Conservation (phyloP, 768 basidiomycete species). For the Mycena alexandri region DNA sequence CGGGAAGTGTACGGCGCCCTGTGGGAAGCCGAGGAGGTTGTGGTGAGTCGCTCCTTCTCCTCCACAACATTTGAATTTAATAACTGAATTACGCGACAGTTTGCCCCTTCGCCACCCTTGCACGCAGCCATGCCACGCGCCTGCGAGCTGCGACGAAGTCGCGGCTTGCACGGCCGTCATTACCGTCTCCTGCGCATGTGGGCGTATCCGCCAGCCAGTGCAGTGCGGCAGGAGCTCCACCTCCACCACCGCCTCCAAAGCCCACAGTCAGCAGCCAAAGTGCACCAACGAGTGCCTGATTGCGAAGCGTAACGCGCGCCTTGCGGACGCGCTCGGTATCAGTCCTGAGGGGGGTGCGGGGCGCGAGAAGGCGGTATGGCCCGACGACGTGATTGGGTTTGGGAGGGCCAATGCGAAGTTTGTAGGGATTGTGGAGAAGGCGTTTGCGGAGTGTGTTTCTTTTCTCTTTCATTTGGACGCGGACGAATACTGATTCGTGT, state of each 20-base stretch:
- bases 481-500: constrained; percentile 3
- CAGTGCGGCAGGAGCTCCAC: constrained; percentile 74
- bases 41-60: constrained; percentile 63
- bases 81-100: constrained; percentile 48
- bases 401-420: constrained; percentile 76
- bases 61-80: no score
- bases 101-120: constrained; percentile 82
- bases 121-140: constrained; percentile 84
- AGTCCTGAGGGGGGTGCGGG: constrained; percentile 60
- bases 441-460: constrained; percentile 80
- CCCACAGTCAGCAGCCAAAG: constrained; percentile 60
- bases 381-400: constrained; percentile 71
- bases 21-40: constrained; percentile 88
- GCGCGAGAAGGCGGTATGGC: constrained; percentile 60
- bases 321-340: constrained; percentile 95
- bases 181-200: constrained; percentile 84
- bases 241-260: constrained; percentile 55
- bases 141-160: constrained; percentile 37
- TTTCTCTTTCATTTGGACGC: constrained; percentile 33
- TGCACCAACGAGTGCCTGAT: constrained; percentile 89
- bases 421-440: constrained; percentile 79
- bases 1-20: constrained; percentile 79
- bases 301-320: constrained; percentile 86
- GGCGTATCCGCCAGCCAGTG: constrained; percentile 79
- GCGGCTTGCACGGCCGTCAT: constrained; percentile 49